Conservation (phyloP, 805 yeast species). For the Sporopachydermia lactativora region DNA sequence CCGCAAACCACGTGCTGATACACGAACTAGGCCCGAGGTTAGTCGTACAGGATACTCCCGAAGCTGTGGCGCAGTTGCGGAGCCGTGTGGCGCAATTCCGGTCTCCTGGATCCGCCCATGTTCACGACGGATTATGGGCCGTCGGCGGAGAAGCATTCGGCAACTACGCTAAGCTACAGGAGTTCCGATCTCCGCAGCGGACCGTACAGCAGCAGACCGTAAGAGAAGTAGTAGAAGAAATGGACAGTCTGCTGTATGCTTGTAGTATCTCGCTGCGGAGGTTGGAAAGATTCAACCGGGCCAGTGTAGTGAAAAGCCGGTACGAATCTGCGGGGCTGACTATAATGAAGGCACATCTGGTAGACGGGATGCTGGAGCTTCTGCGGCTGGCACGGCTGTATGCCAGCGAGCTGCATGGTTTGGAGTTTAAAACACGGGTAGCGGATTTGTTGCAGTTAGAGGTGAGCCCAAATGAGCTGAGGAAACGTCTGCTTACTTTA, state of each 20-base stretch:
- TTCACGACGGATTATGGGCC: not conserved
- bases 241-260: not conserved
- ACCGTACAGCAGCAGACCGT: not conserved
- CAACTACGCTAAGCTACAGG: constrained; percentile 13
- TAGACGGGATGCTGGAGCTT: not conserved
- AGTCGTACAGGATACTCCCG: constrained; percentile 30
- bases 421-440: not conserved
- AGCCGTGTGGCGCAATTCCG: constrained; percentile 13
- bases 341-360: not conserved
- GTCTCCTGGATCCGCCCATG: not conserved
- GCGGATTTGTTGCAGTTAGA: not conserved
- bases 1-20: constrained; percentile 49
- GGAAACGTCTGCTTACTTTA: not conserved
- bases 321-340: not conserved
- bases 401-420: not conserved
- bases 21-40: constrained; percentile 58
- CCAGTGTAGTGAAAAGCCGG: not conserved
- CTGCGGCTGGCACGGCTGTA: not conserved
- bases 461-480: not conserved
- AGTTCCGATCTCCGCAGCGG: not conserved
- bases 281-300: not conserved
- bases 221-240: not conserved
- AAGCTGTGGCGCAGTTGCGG: constrained; percentile 15
- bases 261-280: not conserved
- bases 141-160: constrained; percentile 23